Evolutionary conservation across 768 basidiomycete species (phyloP).

Genomic region (Podaxis mareebaensis): DNA sequence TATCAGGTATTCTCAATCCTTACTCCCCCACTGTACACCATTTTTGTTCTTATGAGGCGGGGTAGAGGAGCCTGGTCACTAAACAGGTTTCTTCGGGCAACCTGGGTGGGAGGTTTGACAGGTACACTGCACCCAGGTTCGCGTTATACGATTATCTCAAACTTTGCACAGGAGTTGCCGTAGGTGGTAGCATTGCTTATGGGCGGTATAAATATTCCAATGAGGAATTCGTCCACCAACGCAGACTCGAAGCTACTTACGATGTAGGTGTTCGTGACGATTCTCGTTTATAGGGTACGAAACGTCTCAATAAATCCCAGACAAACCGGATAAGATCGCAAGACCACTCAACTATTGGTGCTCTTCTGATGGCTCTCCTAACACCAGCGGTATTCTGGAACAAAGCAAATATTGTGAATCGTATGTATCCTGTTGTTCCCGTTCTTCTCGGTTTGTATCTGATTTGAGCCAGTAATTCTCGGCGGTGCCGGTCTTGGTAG

Average conservation of each 20-base stretch:
- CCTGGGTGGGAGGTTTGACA: slow-evolving; percentile 67
- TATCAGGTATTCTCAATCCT: slow-evolving; percentile 69
- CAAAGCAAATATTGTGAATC: slow-evolving; percentile 56
- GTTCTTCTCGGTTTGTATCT: not conserved
- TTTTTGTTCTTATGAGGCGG: slow-evolving; percentile 51
- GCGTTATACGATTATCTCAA: slow-evolving; percentile 5
- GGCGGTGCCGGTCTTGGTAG: slow-evolving; percentile 74
- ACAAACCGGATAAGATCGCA: slow-evolving; percentile 59
- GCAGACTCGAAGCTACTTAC: slow-evolving; percentile 55
- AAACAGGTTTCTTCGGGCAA: slow-evolving; percentile 67
- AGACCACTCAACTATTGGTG: slow-evolving; percentile 78
- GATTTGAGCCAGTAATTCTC: slow-evolving; percentile 54
- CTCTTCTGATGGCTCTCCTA: slow-evolving; percentile 60
- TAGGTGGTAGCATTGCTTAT: slow-evolving; percentile 61
- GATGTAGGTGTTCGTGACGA: slow-evolving; percentile 42
- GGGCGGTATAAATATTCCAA: slow-evolving; percentile 56
- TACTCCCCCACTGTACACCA: slow-evolving; percentile 60
- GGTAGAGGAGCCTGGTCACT: slow-evolving; percentile 56
- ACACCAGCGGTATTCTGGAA: slow-evolving; percentile 77
- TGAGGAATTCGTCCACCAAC: slow-evolving; percentile 46
- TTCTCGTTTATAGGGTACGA: not conserved
- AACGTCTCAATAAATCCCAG: slow-evolving; percentile 31
- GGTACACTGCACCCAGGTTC: slow-evolving; percentile 37
- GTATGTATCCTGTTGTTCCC: slow-evolving; percentile 37
- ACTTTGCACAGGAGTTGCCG: slow-evolving; percentile 40